Evolutionary conservation across 805 yeast species (phyloP), one percentile per base, ranked within the genome.

Genomic region (Yarrowia sp.): DNA sequence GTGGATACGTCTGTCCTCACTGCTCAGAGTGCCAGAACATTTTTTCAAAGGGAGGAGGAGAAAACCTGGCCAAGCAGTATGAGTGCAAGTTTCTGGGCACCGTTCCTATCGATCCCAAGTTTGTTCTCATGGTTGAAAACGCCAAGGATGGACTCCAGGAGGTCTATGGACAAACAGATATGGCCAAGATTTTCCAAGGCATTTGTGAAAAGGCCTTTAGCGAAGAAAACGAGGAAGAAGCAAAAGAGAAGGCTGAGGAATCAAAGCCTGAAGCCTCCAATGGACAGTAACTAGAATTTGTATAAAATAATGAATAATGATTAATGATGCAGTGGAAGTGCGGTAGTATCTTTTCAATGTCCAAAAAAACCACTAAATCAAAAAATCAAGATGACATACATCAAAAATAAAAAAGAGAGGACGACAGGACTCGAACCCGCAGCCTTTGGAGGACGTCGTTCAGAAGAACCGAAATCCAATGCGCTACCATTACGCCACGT

Each of bases 41-140:
- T 24, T 95, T 95, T 74, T 90, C 95, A 69, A 83, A 88, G 62
- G 99, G 98, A 9, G 99, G 99, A 28, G 99, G 99, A 2, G 75
- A 81, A 69, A 77, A 75, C 16, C 77, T 95, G 54, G 87, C 97
- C n/a, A 77, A 79, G 32, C 82, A 83, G 51, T 81, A 85, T 65
- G 76, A 79, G 4, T 76, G 95, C 33, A 83, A 85, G 8, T 92
- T 87, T 70, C 77, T 96, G 67, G 99, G 98, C 0, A 85, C 85
- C 62, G 85, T 95, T 4, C 99, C 99, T 0, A 90, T 95, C 28
- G 98, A 95, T 72, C 98, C 99, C 1, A 81, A 81, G 58, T 95
- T 96, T 77, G 93, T 90, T 38, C 91, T 90, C 69, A 75, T 91
- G 80, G 84, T 95, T n/a, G 99, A 95, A 74, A 79, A 77, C 64